A percentile compares a stretch with the other conserved stretches of the same genome.
These are phyloP conservation scores for Fraxinus velutina DNA, from an alignment of 305 asterid species.

Conservation along the genomic window DNA sequence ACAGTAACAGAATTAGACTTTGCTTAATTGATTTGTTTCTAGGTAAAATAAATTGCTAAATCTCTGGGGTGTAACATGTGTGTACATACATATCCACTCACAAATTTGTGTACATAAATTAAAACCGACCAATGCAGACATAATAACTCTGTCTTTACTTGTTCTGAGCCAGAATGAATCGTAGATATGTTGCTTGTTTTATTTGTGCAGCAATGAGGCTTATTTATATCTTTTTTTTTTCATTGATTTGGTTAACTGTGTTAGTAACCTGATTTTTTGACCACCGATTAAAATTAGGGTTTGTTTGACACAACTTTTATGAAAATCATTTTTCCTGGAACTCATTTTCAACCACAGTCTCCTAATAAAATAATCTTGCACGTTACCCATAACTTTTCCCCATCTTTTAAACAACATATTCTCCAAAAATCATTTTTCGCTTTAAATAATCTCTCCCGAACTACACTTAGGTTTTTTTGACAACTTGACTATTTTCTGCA, in stretches of 20 bases:
- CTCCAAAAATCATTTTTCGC: neutral
- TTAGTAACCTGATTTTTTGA: neutral
- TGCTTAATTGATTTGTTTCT: conserved; percentile 4
- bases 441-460: neutral
- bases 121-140: neutral
- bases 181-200: conserved; percentile 1
- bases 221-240: conserved; percentile 11
- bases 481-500: conserved; percentile 10
- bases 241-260: conserved; percentile 18
- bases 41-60: neutral
- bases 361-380: neutral
- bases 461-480: conserved; percentile 1
- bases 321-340: neutral
- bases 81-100: neutral
- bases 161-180: neutral
- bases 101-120: neutral
- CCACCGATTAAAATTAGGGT: neutral
- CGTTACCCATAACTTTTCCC: neutral
- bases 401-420: neutral
- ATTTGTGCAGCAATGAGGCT: conserved; percentile 2
- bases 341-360: neutral
- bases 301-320: neutral
- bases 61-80: neutral
- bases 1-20: conserved; percentile 21
- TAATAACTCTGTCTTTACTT: neutral